A percentile compares a stretch with the other conserved stretches of the same genome.
These are phyloP conservation scores for Pythium apleroticum DNA, from an alignment of 352 stramenopile species.

Conservation along the genomic window DNA sequence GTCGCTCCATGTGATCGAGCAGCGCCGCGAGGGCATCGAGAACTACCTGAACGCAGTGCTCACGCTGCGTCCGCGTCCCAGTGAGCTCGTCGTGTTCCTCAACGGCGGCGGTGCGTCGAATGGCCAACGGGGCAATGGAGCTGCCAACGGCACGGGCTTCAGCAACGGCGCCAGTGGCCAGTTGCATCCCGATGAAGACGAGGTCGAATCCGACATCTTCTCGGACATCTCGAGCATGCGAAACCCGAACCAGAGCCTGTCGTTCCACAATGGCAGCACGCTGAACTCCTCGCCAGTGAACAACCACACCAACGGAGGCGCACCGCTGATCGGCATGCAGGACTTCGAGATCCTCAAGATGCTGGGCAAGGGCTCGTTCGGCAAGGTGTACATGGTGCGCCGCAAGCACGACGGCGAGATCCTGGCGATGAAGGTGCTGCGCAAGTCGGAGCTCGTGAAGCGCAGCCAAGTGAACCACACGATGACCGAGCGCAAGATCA, in stretches of 20 bases:
- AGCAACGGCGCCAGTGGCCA: constrained; percentile 1
- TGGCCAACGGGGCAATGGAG: not conserved
- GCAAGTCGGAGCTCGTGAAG: constrained; percentile 88
- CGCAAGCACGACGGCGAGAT: constrained; percentile 76
- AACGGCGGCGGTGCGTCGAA: constrained; percentile 32
- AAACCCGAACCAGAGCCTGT: constrained; percentile 15
- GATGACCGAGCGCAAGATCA: constrained; percentile 88
- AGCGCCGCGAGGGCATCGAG: constrained; percentile 78
- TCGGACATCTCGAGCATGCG: constrained; percentile 35
- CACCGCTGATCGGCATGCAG: constrained; percentile 56
- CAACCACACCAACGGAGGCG: constrained; percentile 23
- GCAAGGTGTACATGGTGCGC: constrained; percentile 97
- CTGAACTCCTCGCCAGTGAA: not conserved
- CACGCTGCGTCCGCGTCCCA: constrained; percentile 59
- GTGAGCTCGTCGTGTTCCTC: constrained; percentile 73
- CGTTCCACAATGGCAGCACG: constrained; percentile 19
- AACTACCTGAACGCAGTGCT: constrained; percentile 83
- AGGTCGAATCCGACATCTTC: constrained; percentile 54
- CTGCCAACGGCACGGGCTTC: constrained; percentile 1
- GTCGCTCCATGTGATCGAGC: constrained; percentile 86
- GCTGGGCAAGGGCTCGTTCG: constrained; percentile 96
- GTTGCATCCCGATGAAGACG: constrained; percentile 49
- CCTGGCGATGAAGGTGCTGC: constrained; percentile 88
- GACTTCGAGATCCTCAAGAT: constrained; percentile 98
- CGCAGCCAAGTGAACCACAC: constrained; percentile 87